A percentile compares a stretch with the other conserved stretches of the same genome.
Conservation (phyloP, 2,329 filamentous ascomycete genomes). For the Neoscytalidium dimidiatum region DNA sequence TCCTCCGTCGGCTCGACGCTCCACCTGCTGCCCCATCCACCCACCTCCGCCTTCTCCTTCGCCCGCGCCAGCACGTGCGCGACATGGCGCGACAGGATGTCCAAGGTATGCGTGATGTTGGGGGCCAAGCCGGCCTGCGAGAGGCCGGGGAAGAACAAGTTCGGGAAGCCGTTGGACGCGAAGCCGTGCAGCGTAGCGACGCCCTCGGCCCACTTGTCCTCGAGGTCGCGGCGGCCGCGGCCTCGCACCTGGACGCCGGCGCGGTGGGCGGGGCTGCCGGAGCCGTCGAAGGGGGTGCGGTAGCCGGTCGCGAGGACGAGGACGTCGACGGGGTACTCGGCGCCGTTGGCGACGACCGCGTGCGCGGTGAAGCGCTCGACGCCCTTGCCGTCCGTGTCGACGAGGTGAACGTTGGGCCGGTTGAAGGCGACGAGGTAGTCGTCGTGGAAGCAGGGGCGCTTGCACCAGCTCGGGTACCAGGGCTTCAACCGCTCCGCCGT, state of each 20-base stretch:
- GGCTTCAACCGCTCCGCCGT: constrained; percentile 58
- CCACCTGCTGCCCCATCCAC: background rate
- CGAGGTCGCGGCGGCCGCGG: constrained; percentile 46
- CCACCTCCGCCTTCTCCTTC: too few relatives aligned
- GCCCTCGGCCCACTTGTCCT: constrained; percentile 45
- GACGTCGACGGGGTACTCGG: constrained; percentile 52
- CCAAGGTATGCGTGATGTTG: background rate
- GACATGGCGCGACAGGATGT: background rate
- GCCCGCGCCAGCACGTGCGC: background rate
- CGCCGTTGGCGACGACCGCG: constrained; percentile 51
- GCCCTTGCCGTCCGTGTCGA: constrained; percentile 61
- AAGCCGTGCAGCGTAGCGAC: constrained; percentile 55
- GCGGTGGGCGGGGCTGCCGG: constrained; percentile 26
- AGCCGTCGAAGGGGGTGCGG: constrained; percentile 29
- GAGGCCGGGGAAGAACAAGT: constrained; percentile 49
- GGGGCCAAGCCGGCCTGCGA: background rate
- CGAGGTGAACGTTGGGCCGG: constrained; percentile 56
- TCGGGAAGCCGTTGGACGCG: constrained; percentile 54
- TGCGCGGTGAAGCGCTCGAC: constrained; percentile 48
- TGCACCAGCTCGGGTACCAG: constrained; percentile 65
- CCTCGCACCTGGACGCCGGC: constrained; percentile 47
- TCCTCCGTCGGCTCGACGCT: background rate
- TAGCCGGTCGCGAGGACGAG: constrained; percentile 53
- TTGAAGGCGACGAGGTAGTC: constrained; percentile 63
- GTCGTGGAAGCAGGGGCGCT: constrained; percentile 64